phyloP scores from a whole-genome alignment of 2,329 filamentous ascomycete genomes.

The Aspergillus unguis region DNA sequence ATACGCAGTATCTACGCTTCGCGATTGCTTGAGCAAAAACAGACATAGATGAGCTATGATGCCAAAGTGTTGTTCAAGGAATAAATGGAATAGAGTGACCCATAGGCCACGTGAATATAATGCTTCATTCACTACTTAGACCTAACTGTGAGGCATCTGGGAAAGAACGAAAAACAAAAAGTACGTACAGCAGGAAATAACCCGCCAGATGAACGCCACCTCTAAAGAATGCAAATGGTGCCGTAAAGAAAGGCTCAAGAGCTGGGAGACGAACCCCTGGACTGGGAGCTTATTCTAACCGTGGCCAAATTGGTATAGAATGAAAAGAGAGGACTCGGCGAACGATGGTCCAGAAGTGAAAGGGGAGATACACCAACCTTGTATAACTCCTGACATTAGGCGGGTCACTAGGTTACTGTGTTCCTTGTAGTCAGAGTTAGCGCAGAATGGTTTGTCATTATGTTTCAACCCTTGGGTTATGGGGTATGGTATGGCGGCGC shows the following conservation, averaged over 20 bases:
- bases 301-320: conserved; percentile 3
- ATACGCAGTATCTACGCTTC: conserved; percentile 48
- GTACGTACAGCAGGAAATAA: conserved; percentile 24
- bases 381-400: conserved; percentile 23
- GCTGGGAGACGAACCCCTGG: not conserved
- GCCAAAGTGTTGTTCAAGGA: not conserved
- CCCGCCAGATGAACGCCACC: conserved; percentile 8
- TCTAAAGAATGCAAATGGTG: conserved; percentile 2
- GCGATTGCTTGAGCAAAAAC: conserved; percentile 48
- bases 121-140: conserved; percentile 22
- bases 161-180: conserved; percentile 8
- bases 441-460: conserved; percentile 19
- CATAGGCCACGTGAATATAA: conserved; percentile 22
- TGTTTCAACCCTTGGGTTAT: conserved; percentile 10
- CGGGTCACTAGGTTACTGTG: conserved; percentile 17
- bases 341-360: conserved; percentile 7
- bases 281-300: conserved; percentile 8
- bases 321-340: conserved; percentile 1
- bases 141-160: conserved; percentile 21
- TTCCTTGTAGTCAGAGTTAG: conserved; percentile 25
- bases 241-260: not conserved
- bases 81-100: conserved; percentile 10
- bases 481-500: conserved; percentile 1
- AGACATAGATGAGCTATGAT: not conserved
- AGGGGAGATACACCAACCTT: conserved; percentile 36